Evolutionary conservation across 208 protist genomes (phyloP).

Genomic region (Acanthamoeba royreba): DNA sequence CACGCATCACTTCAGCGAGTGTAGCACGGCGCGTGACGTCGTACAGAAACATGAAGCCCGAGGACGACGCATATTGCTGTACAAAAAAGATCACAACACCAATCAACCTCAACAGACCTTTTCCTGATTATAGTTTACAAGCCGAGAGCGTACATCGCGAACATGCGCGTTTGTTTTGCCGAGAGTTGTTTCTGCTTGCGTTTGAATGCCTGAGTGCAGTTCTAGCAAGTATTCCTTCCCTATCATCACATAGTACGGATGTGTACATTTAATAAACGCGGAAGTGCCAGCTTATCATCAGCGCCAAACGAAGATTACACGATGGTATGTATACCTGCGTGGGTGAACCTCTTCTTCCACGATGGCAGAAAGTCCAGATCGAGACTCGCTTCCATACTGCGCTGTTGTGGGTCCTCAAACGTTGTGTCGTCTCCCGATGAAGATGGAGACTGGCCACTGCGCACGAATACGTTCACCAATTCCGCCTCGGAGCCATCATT

Average conservation of each 20-base stretch:
- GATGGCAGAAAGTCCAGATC: neutral
- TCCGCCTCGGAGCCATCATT: neutral
- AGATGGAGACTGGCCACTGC: neutral
- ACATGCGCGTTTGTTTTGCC: neutral
- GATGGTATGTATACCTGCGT: neutral
- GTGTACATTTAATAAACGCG: too few relatives aligned
- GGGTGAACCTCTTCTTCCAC: neutral
- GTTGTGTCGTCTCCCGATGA: too few relatives aligned
- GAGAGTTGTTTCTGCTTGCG: neutral
- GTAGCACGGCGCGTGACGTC: neutral
- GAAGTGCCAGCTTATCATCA: too few relatives aligned
- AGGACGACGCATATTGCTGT: neutral
- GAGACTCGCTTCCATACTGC: neutral
- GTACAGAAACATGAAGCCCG: constrained; percentile 7
- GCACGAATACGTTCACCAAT: neutral
- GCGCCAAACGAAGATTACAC: too few relatives aligned
- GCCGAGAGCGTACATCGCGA: neutral
- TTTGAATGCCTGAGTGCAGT: neutral
- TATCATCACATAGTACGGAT: too few relatives aligned
- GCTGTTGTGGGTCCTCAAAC: neutral
- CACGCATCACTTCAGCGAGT: neutral
- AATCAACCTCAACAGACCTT: neutral
- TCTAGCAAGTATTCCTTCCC: neutral
- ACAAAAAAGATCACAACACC: neutral
- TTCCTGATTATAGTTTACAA: neutral